A percentile compares a stretch with the other conserved stretches of the same genome.
Conservation (phyloP, 345 rosid genomes). For the Viola odorata region DNA sequence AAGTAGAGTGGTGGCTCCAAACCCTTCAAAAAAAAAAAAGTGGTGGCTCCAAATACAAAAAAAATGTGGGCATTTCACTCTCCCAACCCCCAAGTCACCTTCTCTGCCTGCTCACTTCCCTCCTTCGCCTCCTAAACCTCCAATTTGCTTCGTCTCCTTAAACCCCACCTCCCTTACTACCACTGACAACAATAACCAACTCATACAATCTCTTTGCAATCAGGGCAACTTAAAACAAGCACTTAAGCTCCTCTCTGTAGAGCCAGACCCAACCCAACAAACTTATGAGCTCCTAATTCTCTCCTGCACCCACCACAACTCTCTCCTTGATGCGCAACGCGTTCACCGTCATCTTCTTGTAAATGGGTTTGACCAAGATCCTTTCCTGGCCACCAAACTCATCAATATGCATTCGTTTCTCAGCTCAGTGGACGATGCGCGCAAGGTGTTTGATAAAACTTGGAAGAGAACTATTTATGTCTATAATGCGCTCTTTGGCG, state of each 20-base stretch:
- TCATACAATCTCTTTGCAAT: constrained; percentile 61
- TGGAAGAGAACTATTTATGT: constrained; percentile 68
- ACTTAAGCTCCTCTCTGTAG: constrained; percentile 49
- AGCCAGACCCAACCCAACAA: constrained; percentile 62
- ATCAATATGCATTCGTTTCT: constrained; percentile 56
- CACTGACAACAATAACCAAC: constrained; percentile 41
- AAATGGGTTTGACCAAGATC: constrained; percentile 82
- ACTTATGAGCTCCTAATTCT: constrained; percentile 81
- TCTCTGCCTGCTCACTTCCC: constrained; percentile 16
- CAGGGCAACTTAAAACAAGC: constrained; percentile 73
- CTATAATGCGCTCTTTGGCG: constrained; percentile 79
- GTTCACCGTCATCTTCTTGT: constrained; percentile 58
- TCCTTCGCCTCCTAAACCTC: constrained; percentile 30
- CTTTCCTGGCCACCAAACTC: constrained; percentile 90
- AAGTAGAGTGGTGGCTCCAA: too few relatives aligned
- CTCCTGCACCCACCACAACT: constrained; percentile 50
- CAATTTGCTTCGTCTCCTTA: constrained; percentile 28
- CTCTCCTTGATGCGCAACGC: constrained; percentile 47
- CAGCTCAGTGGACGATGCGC: constrained; percentile 50
- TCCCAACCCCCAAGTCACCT: constrained; percentile 37
- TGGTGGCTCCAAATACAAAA: too few relatives aligned
- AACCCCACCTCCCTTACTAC: constrained; percentile 28
- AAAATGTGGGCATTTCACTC: constrained; percentile 54
- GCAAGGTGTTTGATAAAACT: constrained; percentile 78
- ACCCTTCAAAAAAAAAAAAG: too few relatives aligned